Percentiles rank a stretch among this genome's conserved stretches.
Conservation (phyloP, 441 rosid genomes). For the Croton setiger region DNA sequence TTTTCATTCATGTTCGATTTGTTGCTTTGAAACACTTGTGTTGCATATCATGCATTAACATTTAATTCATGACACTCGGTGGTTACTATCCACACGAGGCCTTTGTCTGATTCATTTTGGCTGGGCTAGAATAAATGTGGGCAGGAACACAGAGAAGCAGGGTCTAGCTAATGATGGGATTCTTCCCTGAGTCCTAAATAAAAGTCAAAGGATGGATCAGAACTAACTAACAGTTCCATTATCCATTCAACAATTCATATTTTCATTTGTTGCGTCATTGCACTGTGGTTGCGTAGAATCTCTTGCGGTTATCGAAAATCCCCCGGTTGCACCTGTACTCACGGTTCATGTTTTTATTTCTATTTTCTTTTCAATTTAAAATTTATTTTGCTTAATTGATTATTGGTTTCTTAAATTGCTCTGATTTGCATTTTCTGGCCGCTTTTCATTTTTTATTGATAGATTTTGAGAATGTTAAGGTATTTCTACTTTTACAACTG, state of each 20-base stretch:
- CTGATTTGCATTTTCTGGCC: too few species aligned
- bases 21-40: neutral
- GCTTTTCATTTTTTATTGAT: too few species aligned
- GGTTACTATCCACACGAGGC: neutral
- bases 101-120: neutral
- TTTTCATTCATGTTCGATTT: neutral
- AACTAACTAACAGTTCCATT: neutral
- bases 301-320: too few species aligned
- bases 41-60: neutral
- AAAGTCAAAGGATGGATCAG: slow-evolving; percentile 1
- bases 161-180: neutral
- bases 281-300: too few species aligned
- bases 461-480: too few species aligned
- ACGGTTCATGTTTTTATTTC: too few species aligned
- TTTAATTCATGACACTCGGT: neutral
- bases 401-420: too few species aligned
- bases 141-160: neutral
- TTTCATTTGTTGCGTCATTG: neutral
- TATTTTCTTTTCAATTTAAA: too few species aligned
- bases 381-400: too few species aligned
- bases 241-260: neutral
- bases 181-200: neutral
- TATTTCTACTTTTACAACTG: too few species aligned
- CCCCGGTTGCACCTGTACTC: too few species aligned
- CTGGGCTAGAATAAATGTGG: neutral